Evolutionary conservation across 1,139 yeast species (phyloP), one percentile per base, ranked within the genome.

Genomic region (Tardiomyces digboiensis): DNA sequence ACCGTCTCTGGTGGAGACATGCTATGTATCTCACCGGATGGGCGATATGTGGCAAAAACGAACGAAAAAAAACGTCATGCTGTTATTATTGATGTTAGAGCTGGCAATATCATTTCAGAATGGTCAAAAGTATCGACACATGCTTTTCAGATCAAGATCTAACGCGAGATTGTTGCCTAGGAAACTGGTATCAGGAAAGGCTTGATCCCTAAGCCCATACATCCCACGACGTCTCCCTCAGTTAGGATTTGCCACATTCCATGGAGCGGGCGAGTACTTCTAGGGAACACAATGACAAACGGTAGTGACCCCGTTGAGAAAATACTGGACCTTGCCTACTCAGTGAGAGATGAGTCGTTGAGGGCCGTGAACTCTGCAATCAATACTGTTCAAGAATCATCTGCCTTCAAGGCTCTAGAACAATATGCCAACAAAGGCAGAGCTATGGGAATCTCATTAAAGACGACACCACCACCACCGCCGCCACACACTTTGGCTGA

Each of bases 291-390:
- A n/a, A n/a, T n/a, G n/a, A n/a, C n/a, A n/a, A n/a, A n/a, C n/a
- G n/a, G n/a, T 8, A 26, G 39, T 20, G 62, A 58, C 44, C 62
- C 62, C 8, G 48, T 58, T 20, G 46, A 56, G 36, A 47, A 43
- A 42, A 44, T 58, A 19, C 45, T 56, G 50, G 60, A 57, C 41
- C 41, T 49, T 23, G 48, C 54, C 38, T 49, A 56, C 39, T 49
- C 46, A 16, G 40, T 51, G 38, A 57, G 56, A 43, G 44, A 48
- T 37, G 56, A 55, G 23, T 51, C 58, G 3, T 42, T 49, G 14
- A 50, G 51, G 21, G 51, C 48, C 18, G 48, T 59, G 22, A 40
- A 46, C 36, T 47, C 52, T 42, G 49, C 62, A 10, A 44, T 52
- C n/a, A 44, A 49, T 18, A 47, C 50, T 12, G 45, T 60, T 10